These are phyloP conservation scores for Exophiala dermatitidis DNA, from an alignment of 2,329 filamentous ascomycete genomes.

Conservation along the genomic window DNA sequence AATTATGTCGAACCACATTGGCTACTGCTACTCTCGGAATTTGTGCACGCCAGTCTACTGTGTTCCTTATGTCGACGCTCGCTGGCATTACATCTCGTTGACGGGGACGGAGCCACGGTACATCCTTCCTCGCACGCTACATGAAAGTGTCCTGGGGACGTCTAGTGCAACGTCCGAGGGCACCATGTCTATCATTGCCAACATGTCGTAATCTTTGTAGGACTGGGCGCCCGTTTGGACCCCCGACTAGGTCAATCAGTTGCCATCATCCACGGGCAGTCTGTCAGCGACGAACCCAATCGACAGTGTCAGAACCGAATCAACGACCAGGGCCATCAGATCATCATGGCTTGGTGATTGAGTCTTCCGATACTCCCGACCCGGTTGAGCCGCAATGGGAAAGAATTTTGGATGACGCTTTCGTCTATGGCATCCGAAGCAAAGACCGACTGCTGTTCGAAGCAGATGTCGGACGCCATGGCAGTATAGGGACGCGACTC, in stretches of 20 bases:
- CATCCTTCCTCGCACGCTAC: conserved; percentile 3
- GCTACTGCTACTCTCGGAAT: neutral
- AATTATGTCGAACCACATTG: neutral
- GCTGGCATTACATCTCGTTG: neutral
- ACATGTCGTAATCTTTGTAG: neutral
- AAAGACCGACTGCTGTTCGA: conserved; percentile 36
- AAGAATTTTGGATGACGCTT: conserved; percentile 18
- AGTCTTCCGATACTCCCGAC: neutral
- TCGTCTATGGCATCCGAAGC: conserved; percentile 28
- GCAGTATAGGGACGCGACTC: conserved; percentile 34
- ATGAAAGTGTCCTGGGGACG: conserved; percentile 18
- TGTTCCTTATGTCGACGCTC: neutral
- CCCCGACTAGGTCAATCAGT: no score
- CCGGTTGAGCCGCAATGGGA: conserved; percentile 9
- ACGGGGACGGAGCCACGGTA: neutral
- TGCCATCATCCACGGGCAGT: no score
- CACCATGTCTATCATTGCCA: conserved; percentile 1
- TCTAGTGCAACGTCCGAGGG: conserved; percentile 12
- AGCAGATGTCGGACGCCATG: conserved; percentile 36
- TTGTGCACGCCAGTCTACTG: neutral
- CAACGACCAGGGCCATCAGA: neutral
- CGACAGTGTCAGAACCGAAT: neutral
- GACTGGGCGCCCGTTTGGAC: neutral
- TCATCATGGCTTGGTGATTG: neutral
- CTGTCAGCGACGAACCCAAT: neutral